Conservation (phyloP, 768 basidiomycete species). For the Lactarius hengduanensis region DNA sequence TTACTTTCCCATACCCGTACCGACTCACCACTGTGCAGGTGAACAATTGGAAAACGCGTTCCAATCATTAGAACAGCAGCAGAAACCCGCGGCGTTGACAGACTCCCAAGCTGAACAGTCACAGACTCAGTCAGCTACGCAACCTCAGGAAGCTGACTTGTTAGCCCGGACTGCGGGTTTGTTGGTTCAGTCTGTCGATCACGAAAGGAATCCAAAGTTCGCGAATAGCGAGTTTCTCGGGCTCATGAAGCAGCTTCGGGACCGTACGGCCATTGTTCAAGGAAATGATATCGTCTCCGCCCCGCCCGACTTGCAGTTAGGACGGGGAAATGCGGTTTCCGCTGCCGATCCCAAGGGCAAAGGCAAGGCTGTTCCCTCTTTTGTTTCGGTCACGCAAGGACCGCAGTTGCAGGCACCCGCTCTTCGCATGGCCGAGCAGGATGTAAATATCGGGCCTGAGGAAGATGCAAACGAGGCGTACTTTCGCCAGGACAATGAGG, state of each 20-base stretch:
- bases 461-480: slow-evolving; percentile 61
- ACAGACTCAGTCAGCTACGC: slow-evolving; percentile 8
- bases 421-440: not conserved
- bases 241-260: slow-evolving; percentile 82
- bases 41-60: slow-evolving; percentile 54
- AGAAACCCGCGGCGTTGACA: slow-evolving; percentile 12
- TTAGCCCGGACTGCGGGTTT: slow-evolving; percentile 78
- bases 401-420: not conserved
- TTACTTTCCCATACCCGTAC: slow-evolving; percentile 30
- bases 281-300: slow-evolving; percentile 70
- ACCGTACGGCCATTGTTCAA: slow-evolving; percentile 73
- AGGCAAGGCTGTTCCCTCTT: slow-evolving; percentile 44
- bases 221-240: slow-evolving; percentile 79
- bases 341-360: slow-evolving; percentile 63
- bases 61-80: slow-evolving; percentile 25
- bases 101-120: slow-evolving; percentile 14
- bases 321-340: slow-evolving; percentile 28
- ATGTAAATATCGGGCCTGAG: slow-evolving; percentile 9
- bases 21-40: slow-evolving; percentile 21
- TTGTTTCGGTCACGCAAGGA: slow-evolving; percentile 1
- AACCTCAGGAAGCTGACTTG: slow-evolving; percentile 54
- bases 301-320: slow-evolving; percentile 31
- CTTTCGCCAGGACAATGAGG: slow-evolving; percentile 66
- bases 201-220: slow-evolving; percentile 83
- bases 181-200: slow-evolving; percentile 70